Evolutionary conservation across 768 basidiomycete species (phyloP).

Genomic region (Mycena vulgaris): DNA sequence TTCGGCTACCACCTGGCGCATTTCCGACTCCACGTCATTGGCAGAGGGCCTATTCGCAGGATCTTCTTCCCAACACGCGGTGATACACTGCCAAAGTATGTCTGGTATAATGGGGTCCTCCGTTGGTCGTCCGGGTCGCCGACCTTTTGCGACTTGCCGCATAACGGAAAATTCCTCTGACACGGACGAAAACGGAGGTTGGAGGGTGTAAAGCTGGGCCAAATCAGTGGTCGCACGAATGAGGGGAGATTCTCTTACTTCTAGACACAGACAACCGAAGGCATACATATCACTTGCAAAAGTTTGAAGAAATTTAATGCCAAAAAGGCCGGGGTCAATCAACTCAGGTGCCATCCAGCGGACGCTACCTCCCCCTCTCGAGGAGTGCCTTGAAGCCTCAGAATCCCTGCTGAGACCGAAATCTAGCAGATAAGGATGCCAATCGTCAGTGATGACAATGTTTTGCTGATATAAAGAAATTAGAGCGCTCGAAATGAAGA

Average conservation of each 20-base stretch:
- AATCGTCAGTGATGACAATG: constrained; percentile 49
- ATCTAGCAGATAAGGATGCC: constrained; percentile 51
- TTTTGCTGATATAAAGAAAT: constrained; percentile 42
- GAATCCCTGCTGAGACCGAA: constrained; percentile 51
- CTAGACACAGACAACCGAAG: constrained; percentile 51
- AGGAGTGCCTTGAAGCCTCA: constrained; percentile 41
- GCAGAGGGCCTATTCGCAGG: background rate
- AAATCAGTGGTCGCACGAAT: background rate
- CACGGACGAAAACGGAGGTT: constrained; percentile 22
- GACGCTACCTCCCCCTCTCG: constrained; percentile 40
- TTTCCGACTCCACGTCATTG: background rate
- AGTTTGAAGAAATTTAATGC: constrained; percentile 42
- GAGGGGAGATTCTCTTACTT: constrained; percentile 36
- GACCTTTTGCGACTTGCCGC: constrained; percentile 12
- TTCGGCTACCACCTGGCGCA: background rate
- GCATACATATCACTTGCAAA: constrained; percentile 51
- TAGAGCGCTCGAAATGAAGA: background rate
- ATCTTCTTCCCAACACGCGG: constrained; percentile 11
- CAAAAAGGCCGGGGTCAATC: constrained; percentile 48
- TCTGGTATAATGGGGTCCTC: constrained; percentile 9
- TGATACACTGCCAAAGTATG: constrained; percentile 15
- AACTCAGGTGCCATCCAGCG: constrained; percentile 48
- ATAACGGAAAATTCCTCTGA: constrained; percentile 7
- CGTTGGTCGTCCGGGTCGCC: constrained; percentile 21
- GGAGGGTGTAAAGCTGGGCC: constrained; percentile 27